Evolutionary conservation across 192 early-diverging fungal genomes (phyloP).

Genomic region (Geranomyces michiganensis): DNA sequence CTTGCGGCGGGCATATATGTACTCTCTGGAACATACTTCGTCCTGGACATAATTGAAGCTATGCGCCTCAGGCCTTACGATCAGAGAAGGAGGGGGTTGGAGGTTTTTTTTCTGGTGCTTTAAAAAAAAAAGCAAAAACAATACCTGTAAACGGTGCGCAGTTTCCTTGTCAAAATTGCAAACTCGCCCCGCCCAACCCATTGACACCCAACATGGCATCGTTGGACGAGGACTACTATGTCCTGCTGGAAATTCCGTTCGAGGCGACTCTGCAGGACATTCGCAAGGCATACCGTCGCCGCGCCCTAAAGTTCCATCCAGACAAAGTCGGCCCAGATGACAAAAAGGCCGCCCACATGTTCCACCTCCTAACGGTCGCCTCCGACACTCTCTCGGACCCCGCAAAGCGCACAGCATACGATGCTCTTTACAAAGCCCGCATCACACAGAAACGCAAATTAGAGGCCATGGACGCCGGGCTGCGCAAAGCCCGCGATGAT

Average conservation of each 20-base stretch:
- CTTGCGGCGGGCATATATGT: too few species aligned
- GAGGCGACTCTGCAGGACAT: conserved; percentile 31
- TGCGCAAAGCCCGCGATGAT: conserved; percentile 24
- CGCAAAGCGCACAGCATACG: conserved; percentile 92
- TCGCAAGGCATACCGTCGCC: conserved; percentile 20
- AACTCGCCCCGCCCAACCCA: too few species aligned
- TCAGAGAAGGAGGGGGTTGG: too few species aligned
- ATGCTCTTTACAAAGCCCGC: conserved; percentile 46
- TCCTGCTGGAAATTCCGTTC: conserved; percentile 77
- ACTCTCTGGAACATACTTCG: too few species aligned
- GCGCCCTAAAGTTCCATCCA: conserved; percentile 62
- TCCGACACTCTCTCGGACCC: conserved; percentile 85
- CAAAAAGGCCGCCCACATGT: conserved; percentile 60
- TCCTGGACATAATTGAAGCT: too few species aligned
- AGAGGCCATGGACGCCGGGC: conserved; percentile 32
- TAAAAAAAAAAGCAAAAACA: too few species aligned
- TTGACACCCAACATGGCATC: conserved; percentile 30
- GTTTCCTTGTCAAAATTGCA: too few species aligned
- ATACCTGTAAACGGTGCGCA: too few species aligned
- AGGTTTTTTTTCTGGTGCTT: too few species aligned
- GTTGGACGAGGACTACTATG: conserved; percentile 83
- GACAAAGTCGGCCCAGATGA: conserved; percentile 68
- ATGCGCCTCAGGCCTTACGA: too few species aligned
- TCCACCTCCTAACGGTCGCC: conserved; percentile 90
- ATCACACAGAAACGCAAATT: conserved; percentile 32